Conservation (phyloP, 208 protist genomes). For the Trypanosoma cruzi region DNA sequence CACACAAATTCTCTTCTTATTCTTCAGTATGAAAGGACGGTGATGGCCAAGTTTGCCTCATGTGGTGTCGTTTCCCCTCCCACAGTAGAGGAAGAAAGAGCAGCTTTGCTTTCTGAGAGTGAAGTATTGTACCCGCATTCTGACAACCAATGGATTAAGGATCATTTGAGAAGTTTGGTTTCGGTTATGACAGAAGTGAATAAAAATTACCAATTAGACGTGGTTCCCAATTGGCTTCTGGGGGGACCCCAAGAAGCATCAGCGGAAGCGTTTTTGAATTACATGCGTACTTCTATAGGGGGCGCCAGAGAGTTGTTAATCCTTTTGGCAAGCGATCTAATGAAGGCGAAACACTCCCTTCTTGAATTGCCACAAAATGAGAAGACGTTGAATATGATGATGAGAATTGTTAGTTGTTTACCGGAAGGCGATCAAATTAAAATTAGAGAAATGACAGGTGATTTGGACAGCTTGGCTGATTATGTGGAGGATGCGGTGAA, state of each 20-base stretch:
- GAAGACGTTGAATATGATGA: slow-evolving; percentile 10
- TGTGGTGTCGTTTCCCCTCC: slow-evolving; percentile 45
- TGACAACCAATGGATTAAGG: slow-evolving; percentile 21
- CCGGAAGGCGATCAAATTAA: slow-evolving; percentile 16
- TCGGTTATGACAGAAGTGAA: slow-evolving; percentile 22
- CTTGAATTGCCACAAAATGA: slow-evolving; percentile 4
- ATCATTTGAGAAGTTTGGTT: slow-evolving; percentile 17
- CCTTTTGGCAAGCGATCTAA: slow-evolving; percentile 6
- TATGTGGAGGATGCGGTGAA: slow-evolving; percentile 23
- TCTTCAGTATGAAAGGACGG: slow-evolving; percentile 46
- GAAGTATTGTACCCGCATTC: neutral
- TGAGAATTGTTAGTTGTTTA: slow-evolving; percentile 28
- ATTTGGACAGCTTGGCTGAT: slow-evolving; percentile 19
- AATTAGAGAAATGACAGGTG: neutral
- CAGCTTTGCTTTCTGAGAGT: slow-evolving; percentile 10
- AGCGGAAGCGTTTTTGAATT: slow-evolving; percentile 20
- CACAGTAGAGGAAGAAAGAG: slow-evolving; percentile 26
- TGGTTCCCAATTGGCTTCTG: slow-evolving; percentile 15
- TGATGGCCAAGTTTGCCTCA: slow-evolving; percentile 36
- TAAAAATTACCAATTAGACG: slow-evolving; percentile 11
- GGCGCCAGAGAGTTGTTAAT: slow-evolving; percentile 17
- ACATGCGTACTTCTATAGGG: slow-evolving; percentile 20
- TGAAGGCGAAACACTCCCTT: slow-evolving; percentile 11
- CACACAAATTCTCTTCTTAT: slow-evolving; percentile 48
- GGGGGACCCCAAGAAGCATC: slow-evolving; percentile 9